Evolutionary conservation across 139 green algal genomes (phyloP).

Genomic region (Picochlorum sp.): DNA sequence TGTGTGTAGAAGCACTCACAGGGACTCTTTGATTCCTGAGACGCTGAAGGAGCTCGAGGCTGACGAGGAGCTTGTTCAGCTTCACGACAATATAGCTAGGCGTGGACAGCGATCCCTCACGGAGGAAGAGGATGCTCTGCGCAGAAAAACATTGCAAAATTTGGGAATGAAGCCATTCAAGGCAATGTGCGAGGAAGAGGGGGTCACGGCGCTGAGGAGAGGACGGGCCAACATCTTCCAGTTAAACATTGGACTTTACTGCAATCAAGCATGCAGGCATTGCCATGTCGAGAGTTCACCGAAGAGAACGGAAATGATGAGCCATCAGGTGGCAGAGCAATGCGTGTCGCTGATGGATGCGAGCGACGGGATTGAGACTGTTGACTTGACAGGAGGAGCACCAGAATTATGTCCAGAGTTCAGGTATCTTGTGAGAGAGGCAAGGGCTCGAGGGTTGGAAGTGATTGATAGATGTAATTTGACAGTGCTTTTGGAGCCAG

Average conservation of each 20-base stretch:
- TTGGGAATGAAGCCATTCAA: constrained; percentile 47
- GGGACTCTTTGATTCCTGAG: constrained; percentile 51
- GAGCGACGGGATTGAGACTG: constrained; percentile 35
- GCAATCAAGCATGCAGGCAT: constrained; percentile 95
- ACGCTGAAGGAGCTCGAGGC: constrained; percentile 62
- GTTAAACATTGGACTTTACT: constrained; percentile 96
- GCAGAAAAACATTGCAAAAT: constrained; percentile 56
- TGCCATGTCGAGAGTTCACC: constrained; percentile 95
- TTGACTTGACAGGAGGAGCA: constrained; percentile 93
- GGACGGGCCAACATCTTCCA: constrained; percentile 64
- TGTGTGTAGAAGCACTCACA: not conserved
- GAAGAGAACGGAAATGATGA: constrained; percentile 66
- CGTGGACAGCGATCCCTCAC: constrained; percentile 62
- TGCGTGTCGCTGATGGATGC: constrained; percentile 63
- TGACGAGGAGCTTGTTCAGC: constrained; percentile 52
- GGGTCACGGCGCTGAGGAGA: constrained; percentile 41
- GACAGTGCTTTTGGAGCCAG: constrained; percentile 90
- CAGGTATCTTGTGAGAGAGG: constrained; percentile 73
- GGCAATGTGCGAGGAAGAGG: constrained; percentile 19
- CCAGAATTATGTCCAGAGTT: constrained; percentile 86
- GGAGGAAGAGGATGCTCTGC: constrained; percentile 46
- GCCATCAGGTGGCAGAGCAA: constrained; percentile 44
- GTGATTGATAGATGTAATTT: constrained; percentile 98
- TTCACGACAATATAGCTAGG: constrained; percentile 18
- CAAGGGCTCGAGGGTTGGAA: constrained; percentile 53